A percentile compares a stretch with the other conserved stretches of the same genome.
Conservation (phyloP, 2,329 filamentous ascomycete species). For the Diaporthe humulicola region DNA sequence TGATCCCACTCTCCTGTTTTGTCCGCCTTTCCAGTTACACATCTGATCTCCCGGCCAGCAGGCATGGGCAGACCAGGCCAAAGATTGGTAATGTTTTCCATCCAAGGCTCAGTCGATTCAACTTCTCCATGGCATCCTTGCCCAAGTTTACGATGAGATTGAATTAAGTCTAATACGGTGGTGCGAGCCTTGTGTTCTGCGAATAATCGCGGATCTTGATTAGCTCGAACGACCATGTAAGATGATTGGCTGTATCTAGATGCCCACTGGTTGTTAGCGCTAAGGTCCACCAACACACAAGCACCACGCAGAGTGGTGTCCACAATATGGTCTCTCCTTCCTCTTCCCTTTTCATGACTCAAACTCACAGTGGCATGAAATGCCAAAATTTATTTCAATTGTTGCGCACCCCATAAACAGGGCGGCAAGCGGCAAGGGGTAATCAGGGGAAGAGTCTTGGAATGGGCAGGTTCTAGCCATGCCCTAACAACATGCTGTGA, state of each 20-base stretch:
- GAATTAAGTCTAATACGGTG: neutral
- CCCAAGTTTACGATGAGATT: neutral
- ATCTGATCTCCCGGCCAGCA: neutral
- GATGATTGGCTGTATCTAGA: neutral
- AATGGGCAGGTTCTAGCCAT: too few relatives aligned
- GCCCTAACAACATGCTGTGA: too few relatives aligned
- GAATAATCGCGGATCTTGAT: neutral
- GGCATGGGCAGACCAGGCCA: neutral
- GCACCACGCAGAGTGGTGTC: neutral
- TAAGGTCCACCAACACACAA: neutral
- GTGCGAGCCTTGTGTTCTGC: neutral
- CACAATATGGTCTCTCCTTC: neutral
- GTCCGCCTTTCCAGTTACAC: neutral
- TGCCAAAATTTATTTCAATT: too few relatives aligned
- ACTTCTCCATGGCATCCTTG: neutral
- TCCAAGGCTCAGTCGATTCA: neutral
- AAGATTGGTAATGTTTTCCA: neutral
- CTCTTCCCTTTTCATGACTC: neutral
- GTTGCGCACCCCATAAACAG: too few relatives aligned
- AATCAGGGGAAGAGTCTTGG: too few relatives aligned
- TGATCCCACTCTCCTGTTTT: neutral
- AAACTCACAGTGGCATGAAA: too few relatives aligned
- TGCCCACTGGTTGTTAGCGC: neutral
- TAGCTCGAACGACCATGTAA: neutral
- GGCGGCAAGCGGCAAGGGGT: too few relatives aligned